Base-by-base conservation (phyloP, 352 stramenopile species). In the Thraustotheca clavata region DNA sequence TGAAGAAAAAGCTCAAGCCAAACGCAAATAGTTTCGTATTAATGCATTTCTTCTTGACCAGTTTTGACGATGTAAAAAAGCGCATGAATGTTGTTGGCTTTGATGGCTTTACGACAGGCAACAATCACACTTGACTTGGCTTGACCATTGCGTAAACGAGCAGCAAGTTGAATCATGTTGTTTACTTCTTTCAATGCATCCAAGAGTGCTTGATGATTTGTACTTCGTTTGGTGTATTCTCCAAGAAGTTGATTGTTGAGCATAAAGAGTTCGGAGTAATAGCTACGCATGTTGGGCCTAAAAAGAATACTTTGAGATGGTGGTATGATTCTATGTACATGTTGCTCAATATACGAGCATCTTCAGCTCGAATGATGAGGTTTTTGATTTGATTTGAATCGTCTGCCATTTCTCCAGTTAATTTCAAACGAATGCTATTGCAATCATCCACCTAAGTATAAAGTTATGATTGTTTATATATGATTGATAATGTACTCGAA, bases 371-470 rank as follows among this genome's bases (percentile, higher is more conserved):
- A 50, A 97, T 91, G 26, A 98, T 75, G 38, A 95, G 77, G 50
- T 84, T 89, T 70, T 97, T 97, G 67, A 97, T 75, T 47, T 88
- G 78, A 67, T 95, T 89, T 27, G 88, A 95, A 62, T 91, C 86
- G 67, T 97, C 91, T 3, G 90, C 91, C 88, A 97, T 96, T 71
- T 98, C 91, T 26, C 90, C 90, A 26, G 81, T 94, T 36, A 98
- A 76, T 62, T 92, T 90, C 22, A 95, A 76, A 1, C 91, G 82
- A 36, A 96, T 86, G 12, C 75, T 74, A 68, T 96, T 96, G 72
- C 79, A 91, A 60, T 96, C 86, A 63, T 87, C 78, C 1, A 97
- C 89, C 29, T 41, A 41, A 1, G 40, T 49, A 33, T 81, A 49
- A 6, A 79, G 46, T 18, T 35, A 7, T 59, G 27, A 29, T 59